Evolutionary conservation across 2,329 filamentous ascomycete genomes (phyloP).

Genomic region (Xylaria digitata): DNA sequence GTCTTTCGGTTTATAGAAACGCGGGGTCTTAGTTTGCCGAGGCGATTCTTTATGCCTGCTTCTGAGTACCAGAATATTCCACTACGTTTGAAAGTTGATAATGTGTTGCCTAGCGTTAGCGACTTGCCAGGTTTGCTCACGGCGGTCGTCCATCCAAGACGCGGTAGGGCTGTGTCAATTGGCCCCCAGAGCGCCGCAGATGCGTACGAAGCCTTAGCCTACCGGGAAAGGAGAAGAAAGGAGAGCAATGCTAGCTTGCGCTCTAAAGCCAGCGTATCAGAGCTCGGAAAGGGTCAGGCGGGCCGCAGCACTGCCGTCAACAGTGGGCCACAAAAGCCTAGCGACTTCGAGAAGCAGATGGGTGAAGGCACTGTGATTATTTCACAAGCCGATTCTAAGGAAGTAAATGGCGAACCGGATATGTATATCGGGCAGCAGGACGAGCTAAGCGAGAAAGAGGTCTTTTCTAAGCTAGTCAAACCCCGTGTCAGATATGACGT

Average conservation of each 20-base stretch:
- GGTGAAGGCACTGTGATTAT: conserved; percentile 68
- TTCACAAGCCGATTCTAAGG: conserved; percentile 49
- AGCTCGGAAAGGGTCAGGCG: conserved; percentile 53
- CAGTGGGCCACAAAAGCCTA: conserved; percentile 49
- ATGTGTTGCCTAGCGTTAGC: conserved; percentile 88
- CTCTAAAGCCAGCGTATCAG: conserved; percentile 57
- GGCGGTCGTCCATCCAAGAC: conserved; percentile 80
- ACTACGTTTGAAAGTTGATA: conserved; percentile 77
- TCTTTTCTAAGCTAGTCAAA: conserved; percentile 85
- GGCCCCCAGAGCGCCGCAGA: conserved; percentile 96
- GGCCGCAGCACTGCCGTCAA: conserved; percentile 45
- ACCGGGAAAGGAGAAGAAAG: conserved; percentile 74
- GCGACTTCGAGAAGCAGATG: conserved; percentile 79
- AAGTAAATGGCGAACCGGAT: conserved; percentile 53
- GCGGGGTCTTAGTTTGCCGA: conserved; percentile 80
- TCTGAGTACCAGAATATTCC: conserved; percentile 89
- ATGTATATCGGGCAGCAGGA: conserved; percentile 57
- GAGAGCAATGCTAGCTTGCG: conserved; percentile 64
- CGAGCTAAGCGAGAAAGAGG: conserved; percentile 75
- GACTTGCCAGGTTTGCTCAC: conserved; percentile 86
- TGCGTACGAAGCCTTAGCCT: conserved; percentile 93
- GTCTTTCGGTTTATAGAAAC: conserved; percentile 88
- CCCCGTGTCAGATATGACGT: conserved; percentile 95
- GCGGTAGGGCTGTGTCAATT: conserved; percentile 85
- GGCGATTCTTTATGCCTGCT: conserved; percentile 90